phyloP scores from a whole-genome alignment of 768 basidiomycete genomes.

The Pisolithus tinctorius region DNA sequence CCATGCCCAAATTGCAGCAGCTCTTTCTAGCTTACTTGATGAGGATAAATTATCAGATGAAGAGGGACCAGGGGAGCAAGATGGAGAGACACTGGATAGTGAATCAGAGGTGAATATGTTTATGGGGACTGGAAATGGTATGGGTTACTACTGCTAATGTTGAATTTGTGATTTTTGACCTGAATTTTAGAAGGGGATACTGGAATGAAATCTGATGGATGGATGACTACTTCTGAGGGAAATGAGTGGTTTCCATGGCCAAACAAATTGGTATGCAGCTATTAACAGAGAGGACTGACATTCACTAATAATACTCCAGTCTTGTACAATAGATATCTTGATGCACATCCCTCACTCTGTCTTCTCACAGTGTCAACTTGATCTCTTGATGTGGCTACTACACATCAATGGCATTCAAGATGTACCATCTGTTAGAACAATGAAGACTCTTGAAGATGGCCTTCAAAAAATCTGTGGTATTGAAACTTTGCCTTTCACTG shows the following conservation, averaged over 20 bases:
- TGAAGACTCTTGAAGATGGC: background rate
- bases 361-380: constrained; percentile 25
- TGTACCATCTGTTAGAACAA: constrained; percentile 13
- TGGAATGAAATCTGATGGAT: background rate
- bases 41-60: constrained; percentile 1
- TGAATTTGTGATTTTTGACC: background rate
- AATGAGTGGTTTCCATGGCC: constrained; percentile 1
- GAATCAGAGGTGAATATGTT: background rate
- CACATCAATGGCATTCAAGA: constrained; percentile 13
- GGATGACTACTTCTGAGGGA: background rate
- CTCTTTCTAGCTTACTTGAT: background rate
- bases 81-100: background rate
- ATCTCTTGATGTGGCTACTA: constrained; percentile 24
- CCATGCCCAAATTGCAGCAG: background rate
- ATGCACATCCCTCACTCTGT: constrained; percentile 28
- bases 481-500: constrained; percentile 13
- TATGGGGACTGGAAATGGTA: background rate
- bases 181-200: background rate
- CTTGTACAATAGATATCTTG: constrained; percentile 25
- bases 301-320: constrained; percentile 8
- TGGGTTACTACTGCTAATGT: background rate
- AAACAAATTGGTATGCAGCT: background rate
- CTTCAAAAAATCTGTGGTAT: background rate
- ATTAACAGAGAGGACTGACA: background rate
- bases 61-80: background rate